These are phyloP conservation scores for Eucalyptus curtisii DNA, from an alignment of 345 rosid species.

Conservation along the genomic window DNA sequence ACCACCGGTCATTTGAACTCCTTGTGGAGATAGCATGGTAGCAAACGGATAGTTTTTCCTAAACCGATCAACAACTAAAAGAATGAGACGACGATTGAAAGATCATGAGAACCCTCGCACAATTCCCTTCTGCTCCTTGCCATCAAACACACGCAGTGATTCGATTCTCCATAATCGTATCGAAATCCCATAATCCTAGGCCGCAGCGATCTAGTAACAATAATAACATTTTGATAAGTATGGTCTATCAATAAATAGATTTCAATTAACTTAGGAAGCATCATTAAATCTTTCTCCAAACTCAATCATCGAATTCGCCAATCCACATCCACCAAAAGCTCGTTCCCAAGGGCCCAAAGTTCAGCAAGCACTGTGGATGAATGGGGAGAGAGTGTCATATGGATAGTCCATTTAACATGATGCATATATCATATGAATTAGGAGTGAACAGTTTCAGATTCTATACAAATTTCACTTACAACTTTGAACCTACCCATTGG, in stretches of 20 bases:
- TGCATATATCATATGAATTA: background rate
- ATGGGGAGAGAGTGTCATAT: background rate
- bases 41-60: background rate
- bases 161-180: background rate
- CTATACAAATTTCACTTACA: too few species aligned
- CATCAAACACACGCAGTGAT: background rate
- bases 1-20: background rate
- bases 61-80: background rate
- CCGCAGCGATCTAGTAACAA: fast-evolving
- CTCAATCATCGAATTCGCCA: background rate
- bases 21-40: background rate
- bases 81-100: background rate
- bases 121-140: background rate
- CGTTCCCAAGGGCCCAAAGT: background rate
- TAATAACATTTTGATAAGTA: background rate
- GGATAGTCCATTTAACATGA: background rate
- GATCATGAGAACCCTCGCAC: background rate
- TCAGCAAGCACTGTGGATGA: fast-evolving
- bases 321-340: background rate
- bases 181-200: background rate
- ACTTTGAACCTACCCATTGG: fast-evolving
- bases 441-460: too few species aligned
- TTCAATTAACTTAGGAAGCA: background rate
- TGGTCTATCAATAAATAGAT: background rate
- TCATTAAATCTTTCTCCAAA: background rate